These are phyloP conservation scores for Vanilla planifolia DNA, from an alignment of 106 monocot species.

Conservation along the genomic window DNA sequence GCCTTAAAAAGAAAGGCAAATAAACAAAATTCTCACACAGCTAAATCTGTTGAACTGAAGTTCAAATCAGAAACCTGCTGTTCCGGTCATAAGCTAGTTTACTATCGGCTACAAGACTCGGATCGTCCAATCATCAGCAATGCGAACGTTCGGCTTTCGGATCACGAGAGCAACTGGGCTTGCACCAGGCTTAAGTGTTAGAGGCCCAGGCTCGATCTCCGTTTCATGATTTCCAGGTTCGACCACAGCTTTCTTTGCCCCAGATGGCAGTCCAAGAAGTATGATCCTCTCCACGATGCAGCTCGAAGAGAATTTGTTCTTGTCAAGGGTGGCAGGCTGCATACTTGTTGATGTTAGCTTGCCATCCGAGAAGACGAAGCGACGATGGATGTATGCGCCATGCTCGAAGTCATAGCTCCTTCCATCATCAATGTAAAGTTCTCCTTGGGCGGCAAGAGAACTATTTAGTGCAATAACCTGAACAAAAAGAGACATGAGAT, in stretches of 20 bases:
- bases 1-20: no score
- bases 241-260: conserved; percentile 55
- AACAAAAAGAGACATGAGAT: conserved; percentile 1
- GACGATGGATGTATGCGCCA: conserved; percentile 87
- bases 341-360: conserved; percentile 55
- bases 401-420: conserved; percentile 83
- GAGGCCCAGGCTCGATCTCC: conserved; percentile 69
- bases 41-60: no score
- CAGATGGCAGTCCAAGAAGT: conserved; percentile 52
- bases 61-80: no score
- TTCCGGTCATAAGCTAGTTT: no score
- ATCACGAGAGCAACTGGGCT: conserved; percentile 51
- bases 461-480: conserved; percentile 92
- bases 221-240: conserved; percentile 58
- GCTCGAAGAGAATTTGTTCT: conserved; percentile 48
- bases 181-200: conserved; percentile 49
- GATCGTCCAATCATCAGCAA: conserved; percentile 78
- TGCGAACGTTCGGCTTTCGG: conserved; percentile 69
- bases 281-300: conserved; percentile 74
- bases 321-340: conserved; percentile 8
- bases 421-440: conserved; percentile 93
- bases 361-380: conserved; percentile 58
- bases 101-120: conserved; percentile 38
- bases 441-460: conserved; percentile 83
- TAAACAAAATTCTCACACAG: no score